phyloP scores from a whole-genome alignment of 345 rosid species.

The Arabis hirsuta region DNA sequence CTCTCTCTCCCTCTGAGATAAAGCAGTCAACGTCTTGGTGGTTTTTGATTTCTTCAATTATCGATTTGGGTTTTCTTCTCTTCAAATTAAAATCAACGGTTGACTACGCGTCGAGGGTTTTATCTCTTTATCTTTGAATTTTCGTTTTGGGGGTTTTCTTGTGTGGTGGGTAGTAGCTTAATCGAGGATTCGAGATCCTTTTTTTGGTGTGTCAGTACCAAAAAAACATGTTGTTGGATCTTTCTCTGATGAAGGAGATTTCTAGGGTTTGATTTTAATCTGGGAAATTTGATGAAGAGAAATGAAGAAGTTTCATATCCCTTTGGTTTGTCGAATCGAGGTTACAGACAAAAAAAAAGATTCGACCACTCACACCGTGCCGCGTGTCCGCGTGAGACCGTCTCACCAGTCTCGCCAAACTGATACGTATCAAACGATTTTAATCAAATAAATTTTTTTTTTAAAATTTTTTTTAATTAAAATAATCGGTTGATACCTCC shows the following conservation, averaged over 20 bases:
- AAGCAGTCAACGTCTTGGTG: slow-evolving; percentile 38
- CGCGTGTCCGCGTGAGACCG: too few species aligned
- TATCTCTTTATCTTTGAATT: not conserved
- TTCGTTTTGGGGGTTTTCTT: slow-evolving; percentile 8
- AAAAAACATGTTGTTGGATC: slow-evolving; percentile 31
- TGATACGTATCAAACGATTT: too few species aligned
- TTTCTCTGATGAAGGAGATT: slow-evolving; percentile 23
- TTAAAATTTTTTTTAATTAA: too few species aligned
- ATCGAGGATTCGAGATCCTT: slow-evolving; percentile 31
- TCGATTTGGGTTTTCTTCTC: slow-evolving; percentile 28
- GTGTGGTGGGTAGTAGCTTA: slow-evolving; percentile 21
- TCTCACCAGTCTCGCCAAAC: too few species aligned
- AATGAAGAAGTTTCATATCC: too few species aligned
- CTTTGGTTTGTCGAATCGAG: too few species aligned
- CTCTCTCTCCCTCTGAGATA: not conserved
- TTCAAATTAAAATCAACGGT: slow-evolving; percentile 41
- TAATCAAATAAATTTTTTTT: too few species aligned
- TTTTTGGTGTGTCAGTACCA: not conserved
- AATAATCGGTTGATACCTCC: too few species aligned
- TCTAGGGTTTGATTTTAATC: slow-evolving; percentile 37
- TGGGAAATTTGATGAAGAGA: too few species aligned
- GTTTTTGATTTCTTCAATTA: not conserved
- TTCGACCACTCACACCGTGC: too few species aligned
- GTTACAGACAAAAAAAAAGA: too few species aligned
- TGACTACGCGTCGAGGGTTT: slow-evolving; percentile 41